Conservation (phyloP, 2,329 filamentous ascomycete species). For the Claviceps humidiphila region DNA sequence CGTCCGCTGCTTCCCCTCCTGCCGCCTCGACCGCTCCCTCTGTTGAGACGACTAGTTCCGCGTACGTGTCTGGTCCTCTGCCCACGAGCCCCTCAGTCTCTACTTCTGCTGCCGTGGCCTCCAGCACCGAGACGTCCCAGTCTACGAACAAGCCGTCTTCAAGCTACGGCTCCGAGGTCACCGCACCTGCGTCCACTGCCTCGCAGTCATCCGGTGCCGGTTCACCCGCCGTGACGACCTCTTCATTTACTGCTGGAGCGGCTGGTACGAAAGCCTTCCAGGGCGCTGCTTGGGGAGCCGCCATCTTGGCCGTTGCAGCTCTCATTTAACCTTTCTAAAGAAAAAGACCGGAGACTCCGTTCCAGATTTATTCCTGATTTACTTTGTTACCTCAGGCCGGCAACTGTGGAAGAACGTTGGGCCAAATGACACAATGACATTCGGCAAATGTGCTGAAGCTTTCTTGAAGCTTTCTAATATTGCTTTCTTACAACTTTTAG, state of each 20-base stretch:
- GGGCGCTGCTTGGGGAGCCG: conserved; percentile 14
- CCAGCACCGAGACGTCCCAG: conserved; percentile 3
- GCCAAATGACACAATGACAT: no score
- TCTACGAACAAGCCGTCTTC: neutral
- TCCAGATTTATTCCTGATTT: no score
- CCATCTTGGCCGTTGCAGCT: conserved; percentile 13
- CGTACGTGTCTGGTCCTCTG: conserved; percentile 1
- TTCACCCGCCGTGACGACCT: conserved; percentile 14
- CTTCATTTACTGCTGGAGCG: conserved; percentile 19
- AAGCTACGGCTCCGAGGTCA: conserved; percentile 6
- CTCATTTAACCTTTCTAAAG: conserved; percentile 12
- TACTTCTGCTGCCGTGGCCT: conserved; percentile 6
- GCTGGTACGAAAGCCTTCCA: conserved; percentile 11
- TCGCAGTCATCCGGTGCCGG: neutral
- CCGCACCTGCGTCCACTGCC: neutral
- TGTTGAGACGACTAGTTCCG: conserved; percentile 5
- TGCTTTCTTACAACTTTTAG: neutral
- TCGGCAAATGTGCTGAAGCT: neutral
- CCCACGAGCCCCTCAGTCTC: neutral
- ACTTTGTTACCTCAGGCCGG: neutral
- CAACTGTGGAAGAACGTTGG: no score
- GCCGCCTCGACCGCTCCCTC: conserved; percentile 10
- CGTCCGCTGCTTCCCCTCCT: conserved; percentile 10
- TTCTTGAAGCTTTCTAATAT: neutral
- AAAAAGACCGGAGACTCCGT: neutral